Conservation (phyloP, 2,329 filamentous ascomycete species). For the Phialophora verrucosa region DNA sequence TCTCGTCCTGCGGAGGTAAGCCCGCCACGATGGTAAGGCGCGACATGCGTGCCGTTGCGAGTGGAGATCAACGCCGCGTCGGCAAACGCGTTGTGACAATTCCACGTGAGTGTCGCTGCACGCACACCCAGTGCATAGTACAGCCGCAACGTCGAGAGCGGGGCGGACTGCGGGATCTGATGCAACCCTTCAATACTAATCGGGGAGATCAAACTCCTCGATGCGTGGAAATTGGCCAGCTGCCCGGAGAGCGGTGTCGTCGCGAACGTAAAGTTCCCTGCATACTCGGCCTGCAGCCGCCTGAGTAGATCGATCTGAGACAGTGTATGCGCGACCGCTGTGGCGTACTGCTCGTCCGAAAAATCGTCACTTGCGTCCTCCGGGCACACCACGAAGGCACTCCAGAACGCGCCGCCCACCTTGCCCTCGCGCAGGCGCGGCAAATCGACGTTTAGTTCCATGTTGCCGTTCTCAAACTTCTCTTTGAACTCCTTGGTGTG, state of each 20-base stretch:
- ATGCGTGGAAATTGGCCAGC: constrained; percentile 61
- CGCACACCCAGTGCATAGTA: constrained; percentile 81
- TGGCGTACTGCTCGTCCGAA: constrained; percentile 40
- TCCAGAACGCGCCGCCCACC: constrained; percentile 91
- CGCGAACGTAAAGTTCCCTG: constrained; percentile 62
- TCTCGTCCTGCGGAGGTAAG: constrained; percentile 72
- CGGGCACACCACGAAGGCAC: constrained; percentile 80
- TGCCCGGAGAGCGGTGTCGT: constrained; percentile 66
- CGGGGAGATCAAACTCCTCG: constrained; percentile 73
- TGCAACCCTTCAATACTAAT: constrained; percentile 87
- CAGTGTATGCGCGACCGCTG: constrained; percentile 70
- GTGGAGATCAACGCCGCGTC: constrained; percentile 73
- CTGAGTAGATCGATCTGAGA: constrained; percentile 76
- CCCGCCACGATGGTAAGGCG: constrained; percentile 60
- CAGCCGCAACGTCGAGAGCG: constrained; percentile 72
- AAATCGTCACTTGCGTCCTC: constrained; percentile 60
- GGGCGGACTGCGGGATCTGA: constrained; percentile 80
- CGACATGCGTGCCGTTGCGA: constrained; percentile 44
- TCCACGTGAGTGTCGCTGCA: constrained; percentile 89
- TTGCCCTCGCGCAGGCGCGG: constrained; percentile 72
- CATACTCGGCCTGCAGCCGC: constrained; percentile 68
- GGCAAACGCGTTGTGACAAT: constrained; percentile 88
- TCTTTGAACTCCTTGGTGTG: constrained; percentile 74
- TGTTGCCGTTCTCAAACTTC: constrained; percentile 72
- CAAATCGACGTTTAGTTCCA: constrained; percentile 77